Conservation (phyloP, 2,329 filamentous ascomycete species). For the Penicillium nordicum region DNA sequence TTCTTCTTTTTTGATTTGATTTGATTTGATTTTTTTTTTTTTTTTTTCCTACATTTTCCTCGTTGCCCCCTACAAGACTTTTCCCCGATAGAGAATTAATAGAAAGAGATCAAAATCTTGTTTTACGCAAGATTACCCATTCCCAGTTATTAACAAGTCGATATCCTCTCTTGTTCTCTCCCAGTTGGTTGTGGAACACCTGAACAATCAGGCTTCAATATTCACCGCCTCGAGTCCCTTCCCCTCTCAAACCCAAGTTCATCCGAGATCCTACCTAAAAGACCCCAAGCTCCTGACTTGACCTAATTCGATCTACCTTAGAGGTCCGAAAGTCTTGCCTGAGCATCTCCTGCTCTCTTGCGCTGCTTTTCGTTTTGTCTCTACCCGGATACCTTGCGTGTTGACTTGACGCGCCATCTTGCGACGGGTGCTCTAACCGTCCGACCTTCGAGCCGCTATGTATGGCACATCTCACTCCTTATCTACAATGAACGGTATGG, state of each 20-base stretch:
- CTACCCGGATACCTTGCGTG: constrained; percentile 23
- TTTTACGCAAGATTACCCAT: background rate
- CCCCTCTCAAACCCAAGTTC: constrained; percentile 26
- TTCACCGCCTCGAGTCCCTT: constrained; percentile 25
- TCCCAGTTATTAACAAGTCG: background rate
- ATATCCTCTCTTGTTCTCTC: background rate
- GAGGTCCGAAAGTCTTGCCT: constrained; percentile 24
- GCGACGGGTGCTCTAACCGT: constrained; percentile 26
- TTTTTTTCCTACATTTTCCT: background rate
- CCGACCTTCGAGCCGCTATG: constrained; percentile 37
- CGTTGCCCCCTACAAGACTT: background rate
- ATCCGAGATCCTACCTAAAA: constrained; percentile 18
- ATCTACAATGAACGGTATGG: constrained; percentile 66
- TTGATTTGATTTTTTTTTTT: background rate
- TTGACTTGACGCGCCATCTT: constrained; percentile 33
- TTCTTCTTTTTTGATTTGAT: background rate
- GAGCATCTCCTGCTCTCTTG: constrained; percentile 21
- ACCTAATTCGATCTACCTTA: constrained; percentile 25
- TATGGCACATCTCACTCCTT: constrained; percentile 47
- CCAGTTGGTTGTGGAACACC: background rate
- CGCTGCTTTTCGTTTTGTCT: constrained; percentile 22
- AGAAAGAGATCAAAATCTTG: background rate
- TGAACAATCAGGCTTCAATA: constrained; percentile 1
- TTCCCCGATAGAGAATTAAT: background rate
- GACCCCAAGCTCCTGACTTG: constrained; percentile 14